Percentiles rank a stretch among this genome's conserved stretches.
Conservation (phyloP, 148 eudicot species). For the Silene uniflora region DNA sequence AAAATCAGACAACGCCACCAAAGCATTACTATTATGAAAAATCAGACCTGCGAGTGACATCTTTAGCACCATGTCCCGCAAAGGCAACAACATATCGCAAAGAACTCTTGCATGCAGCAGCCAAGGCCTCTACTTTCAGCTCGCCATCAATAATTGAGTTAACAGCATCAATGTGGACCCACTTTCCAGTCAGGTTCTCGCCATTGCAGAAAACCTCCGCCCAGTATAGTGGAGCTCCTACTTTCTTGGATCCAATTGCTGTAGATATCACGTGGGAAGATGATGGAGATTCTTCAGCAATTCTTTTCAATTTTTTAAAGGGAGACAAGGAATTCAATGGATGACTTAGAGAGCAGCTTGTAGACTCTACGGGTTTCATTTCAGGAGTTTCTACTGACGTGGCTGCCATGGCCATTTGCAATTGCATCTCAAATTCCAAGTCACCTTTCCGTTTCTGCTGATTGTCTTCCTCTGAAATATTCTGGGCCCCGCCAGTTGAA, state of each 20-base stretch:
- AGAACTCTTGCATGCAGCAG: constrained; percentile 77
- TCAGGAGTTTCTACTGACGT: constrained; percentile 42
- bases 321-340: constrained; percentile 31
- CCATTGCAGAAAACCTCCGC: constrained; percentile 88
- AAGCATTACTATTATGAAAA: neutral
- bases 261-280: constrained; percentile 64
- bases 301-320: constrained; percentile 46
- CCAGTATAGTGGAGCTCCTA: constrained; percentile 93
- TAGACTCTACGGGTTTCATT: constrained; percentile 20
- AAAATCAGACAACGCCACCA: neutral
- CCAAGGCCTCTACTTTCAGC: constrained; percentile 79
- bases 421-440: constrained; percentile 84
- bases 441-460: constrained; percentile 74
- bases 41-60: constrained; percentile 91
- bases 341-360: constrained; percentile 25
- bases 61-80: constrained; percentile 94
- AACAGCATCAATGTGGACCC: constrained; percentile 94
- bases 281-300: constrained; percentile 44
- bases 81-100: constrained; percentile 94
- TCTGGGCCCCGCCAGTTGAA: constrained; percentile 22
- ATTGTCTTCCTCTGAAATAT: constrained; percentile 29
- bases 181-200: constrained; percentile 80
- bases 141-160: constrained; percentile 82
- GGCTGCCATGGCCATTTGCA: constrained; percentile 84
- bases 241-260: constrained; percentile 80